Conservation (phyloP, 352 stramenopile genomes). For the Peronospora farinosa region DNA sequence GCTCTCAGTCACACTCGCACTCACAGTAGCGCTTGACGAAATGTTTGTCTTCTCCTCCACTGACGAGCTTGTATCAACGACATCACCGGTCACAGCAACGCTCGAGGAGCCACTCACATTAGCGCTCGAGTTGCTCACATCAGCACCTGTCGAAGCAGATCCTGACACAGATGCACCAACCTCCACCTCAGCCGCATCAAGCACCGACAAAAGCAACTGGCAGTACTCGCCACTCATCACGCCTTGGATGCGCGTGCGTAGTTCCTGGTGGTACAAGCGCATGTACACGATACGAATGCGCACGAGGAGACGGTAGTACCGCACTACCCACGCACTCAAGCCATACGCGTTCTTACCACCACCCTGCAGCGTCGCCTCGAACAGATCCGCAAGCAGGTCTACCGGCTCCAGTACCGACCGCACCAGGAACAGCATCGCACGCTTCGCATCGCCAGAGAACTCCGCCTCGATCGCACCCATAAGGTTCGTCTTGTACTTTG, state of each 20-base stretch:
- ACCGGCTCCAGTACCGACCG: constrained; percentile 46
- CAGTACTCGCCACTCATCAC: constrained; percentile 26
- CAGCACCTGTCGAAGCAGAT: constrained; percentile 9
- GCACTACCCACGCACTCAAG: constrained; percentile 45
- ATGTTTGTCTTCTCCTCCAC: constrained; percentile 18
- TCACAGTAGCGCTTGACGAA: constrained; percentile 2
- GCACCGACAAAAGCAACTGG: constrained; percentile 17
- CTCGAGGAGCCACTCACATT: constrained; percentile 4
- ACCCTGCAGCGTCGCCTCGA: constrained; percentile 64
- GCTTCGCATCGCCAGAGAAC: constrained; percentile 43
- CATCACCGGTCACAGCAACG: constrained; percentile 1
- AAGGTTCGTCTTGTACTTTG: constrained; percentile 52
- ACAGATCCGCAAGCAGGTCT: constrained; percentile 42
- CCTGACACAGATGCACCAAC: constrained; percentile 12
- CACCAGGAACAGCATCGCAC: constrained; percentile 38
- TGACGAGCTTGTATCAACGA: neutral
- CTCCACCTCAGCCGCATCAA: constrained; percentile 21
- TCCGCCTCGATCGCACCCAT: constrained; percentile 53
- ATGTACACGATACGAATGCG: constrained; percentile 39
- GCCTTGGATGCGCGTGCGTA: constrained; percentile 23
- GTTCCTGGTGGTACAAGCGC: constrained; percentile 42
- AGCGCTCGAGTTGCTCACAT: constrained; percentile 8
- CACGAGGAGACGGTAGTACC: constrained; percentile 50
- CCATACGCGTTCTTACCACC: constrained; percentile 55
- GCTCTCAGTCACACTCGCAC: neutral